phyloP scores from a whole-genome alignment of 495 filamentous ascomycete species.

The Xylaria telfairii region DNA sequence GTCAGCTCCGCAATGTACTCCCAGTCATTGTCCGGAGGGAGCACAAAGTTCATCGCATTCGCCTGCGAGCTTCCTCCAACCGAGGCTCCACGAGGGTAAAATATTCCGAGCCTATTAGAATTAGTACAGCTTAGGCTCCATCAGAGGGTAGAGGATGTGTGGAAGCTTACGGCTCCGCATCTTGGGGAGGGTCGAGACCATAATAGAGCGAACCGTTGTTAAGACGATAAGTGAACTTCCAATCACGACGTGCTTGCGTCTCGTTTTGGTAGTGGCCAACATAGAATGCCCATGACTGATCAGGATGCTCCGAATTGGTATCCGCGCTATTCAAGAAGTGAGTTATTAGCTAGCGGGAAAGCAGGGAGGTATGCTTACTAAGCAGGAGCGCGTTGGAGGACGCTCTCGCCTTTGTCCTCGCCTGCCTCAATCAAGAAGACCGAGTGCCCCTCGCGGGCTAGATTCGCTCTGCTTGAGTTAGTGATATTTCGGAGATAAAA shows the following conservation, averaged over 20 bases:
- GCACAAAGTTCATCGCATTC: slow-evolving; percentile 50
- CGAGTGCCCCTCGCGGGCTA: slow-evolving; percentile 58
- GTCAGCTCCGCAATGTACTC: slow-evolving; percentile 51
- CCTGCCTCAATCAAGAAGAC: slow-evolving; percentile 66
- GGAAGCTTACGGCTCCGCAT: slow-evolving; percentile 27
- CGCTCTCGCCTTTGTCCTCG: slow-evolving; percentile 26
- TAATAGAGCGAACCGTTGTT: slow-evolving; percentile 46
- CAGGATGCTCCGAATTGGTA: slow-evolving; percentile 37
- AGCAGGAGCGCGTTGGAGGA: background rate
- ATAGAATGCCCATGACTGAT: slow-evolving; percentile 51
- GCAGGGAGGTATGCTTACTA: background rate
- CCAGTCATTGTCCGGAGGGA: slow-evolving; percentile 51
- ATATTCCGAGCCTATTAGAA: slow-evolving; percentile 33
- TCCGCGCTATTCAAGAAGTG: slow-evolving; percentile 10
- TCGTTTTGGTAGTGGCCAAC: slow-evolving; percentile 49
- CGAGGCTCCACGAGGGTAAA: slow-evolving; percentile 51
- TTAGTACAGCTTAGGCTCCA: background rate
- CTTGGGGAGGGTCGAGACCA: slow-evolving; percentile 41
- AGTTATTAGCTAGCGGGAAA: background rate
- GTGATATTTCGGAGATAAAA: background rate
- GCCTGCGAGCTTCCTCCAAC: slow-evolving; percentile 55
- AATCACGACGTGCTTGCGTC: slow-evolving; percentile 39
- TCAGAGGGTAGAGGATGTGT: background rate
- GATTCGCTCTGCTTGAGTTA: background rate
- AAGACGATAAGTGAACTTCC: slow-evolving; percentile 41